Percentiles rank a stretch among this genome's conserved stretches.
Evolutionary conservation across 1,284 basidiomycete genomes (phyloP).

Genomic region (Moniliophthora roreri): DNA sequence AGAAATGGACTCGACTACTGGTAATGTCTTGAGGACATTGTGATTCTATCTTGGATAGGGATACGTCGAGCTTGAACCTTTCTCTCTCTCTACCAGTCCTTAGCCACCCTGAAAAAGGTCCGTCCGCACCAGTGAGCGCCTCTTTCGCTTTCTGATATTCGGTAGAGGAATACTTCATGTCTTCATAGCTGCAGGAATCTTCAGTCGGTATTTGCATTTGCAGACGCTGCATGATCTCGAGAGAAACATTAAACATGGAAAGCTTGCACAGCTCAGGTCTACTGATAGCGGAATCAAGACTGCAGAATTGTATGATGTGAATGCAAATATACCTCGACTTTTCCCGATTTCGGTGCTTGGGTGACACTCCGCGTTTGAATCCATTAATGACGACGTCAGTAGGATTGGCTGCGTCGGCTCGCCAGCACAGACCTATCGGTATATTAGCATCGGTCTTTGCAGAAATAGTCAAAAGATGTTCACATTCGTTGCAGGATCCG

Average conservation of each 20-base stretch:
- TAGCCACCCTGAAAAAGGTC: constrained; percentile 64
- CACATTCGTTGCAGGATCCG: constrained; percentile 68
- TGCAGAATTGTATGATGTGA: neutral
- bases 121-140: constrained; percentile 36
- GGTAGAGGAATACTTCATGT: constrained; percentile 33
- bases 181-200: neutral
- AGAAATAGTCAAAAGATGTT: constrained; percentile 17
- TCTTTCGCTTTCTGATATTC: constrained; percentile 51
- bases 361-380: constrained; percentile 69
- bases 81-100: constrained; percentile 52
- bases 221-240: neutral
- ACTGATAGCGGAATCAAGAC: neutral
- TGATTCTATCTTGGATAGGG: too few relatives aligned
- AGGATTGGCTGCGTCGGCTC: constrained; percentile 43
- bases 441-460: neutral
- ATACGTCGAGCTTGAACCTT: constrained; percentile 34
- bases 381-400: constrained; percentile 75
- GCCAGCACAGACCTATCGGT: constrained; percentile 65
- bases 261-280: constrained; percentile 54
- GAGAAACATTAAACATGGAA: constrained; percentile 36
- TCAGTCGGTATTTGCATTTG: neutral
- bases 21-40: too few relatives aligned
- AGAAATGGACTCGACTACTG: too few relatives aligned
- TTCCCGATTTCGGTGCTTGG: constrained; percentile 60
- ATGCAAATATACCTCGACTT: constrained; percentile 53